These are phyloP conservation scores for Xeromyces bisporus DNA, from an alignment of 495 filamentous ascomycete genomes.

Conservation along the genomic window DNA sequence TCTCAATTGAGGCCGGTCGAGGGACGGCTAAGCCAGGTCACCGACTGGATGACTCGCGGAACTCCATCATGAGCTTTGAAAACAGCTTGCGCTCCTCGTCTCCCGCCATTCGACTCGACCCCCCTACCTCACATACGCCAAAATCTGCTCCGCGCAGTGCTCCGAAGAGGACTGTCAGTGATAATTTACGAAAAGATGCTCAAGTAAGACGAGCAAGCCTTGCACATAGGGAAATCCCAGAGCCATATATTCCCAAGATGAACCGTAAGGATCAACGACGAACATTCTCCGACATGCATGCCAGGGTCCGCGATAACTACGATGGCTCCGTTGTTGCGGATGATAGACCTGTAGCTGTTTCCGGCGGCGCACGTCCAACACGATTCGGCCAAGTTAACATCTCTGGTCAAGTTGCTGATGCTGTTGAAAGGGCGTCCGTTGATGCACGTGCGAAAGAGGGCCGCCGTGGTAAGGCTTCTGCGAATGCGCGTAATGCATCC, in stretches of 20 bases:
- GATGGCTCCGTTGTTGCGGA: conserved; percentile 35
- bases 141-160: conserved; percentile 14
- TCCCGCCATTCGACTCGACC: conserved; percentile 28
- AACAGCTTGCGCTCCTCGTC: conserved; percentile 32
- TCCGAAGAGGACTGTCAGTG: conserved; percentile 18
- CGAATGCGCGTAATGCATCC: conserved; percentile 8
- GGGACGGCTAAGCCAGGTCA: conserved; percentile 19
- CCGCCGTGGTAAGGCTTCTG: conserved; percentile 13
- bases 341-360: conserved; percentile 32
- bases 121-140: conserved; percentile 24
- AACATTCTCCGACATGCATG: conserved; percentile 37
- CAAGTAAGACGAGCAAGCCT: conserved; percentile 27
- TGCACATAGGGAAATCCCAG: conserved; percentile 29
- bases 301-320: conserved; percentile 36
- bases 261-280: conserved; percentile 21
- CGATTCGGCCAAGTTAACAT: conserved; percentile 36
- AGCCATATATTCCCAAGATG: conserved; percentile 20
- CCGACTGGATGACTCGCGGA: conserved; percentile 25
- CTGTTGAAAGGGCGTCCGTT: conserved; percentile 26
- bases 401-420: conserved; percentile 28
- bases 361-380: conserved; percentile 32
- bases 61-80: conserved; percentile 29
- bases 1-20: conserved; percentile 31
- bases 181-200: conserved; percentile 28
- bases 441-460: conserved; percentile 24